Conservation (phyloP, 228 moss, liverwort and hornwort species). For the Sphagnum magellanicum region DNA sequence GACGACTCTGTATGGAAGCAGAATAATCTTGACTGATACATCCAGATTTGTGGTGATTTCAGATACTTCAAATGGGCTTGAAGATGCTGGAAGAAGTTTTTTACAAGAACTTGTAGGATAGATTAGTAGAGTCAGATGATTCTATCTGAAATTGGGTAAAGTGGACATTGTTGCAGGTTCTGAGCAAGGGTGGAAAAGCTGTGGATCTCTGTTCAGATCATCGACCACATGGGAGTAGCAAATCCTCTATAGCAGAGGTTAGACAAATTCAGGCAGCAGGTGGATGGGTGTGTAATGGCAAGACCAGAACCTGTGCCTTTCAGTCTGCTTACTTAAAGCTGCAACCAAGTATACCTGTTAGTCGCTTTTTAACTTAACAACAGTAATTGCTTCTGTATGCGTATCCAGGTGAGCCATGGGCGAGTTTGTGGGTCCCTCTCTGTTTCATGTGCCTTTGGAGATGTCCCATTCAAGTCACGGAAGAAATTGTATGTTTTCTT, state of each 20-base stretch:
- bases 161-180: constrained; percentile 35
- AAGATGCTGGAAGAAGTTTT: too few species aligned
- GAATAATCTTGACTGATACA: too few species aligned
- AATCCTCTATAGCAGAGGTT: constrained; percentile 56
- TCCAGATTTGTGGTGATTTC: too few species aligned
- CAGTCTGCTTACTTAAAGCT: background rate
- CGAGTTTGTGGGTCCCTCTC: constrained; percentile 80
- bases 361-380: too few species aligned
- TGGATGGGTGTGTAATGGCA: constrained; percentile 70
- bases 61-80: too few species aligned
- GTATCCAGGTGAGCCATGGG: constrained; percentile 67
- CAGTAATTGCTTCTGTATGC: background rate
- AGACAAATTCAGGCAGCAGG: constrained; percentile 79
- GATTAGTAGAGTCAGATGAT: too few species aligned
- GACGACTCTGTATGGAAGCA: too few species aligned
- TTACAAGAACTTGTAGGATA: too few species aligned
- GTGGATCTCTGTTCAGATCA: constrained; percentile 76
- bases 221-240: constrained; percentile 72
- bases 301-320: background rate
- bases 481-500: constrained; percentile 52
- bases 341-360: too few species aligned
- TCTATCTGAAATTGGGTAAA: too few species aligned
- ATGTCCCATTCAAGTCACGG: constrained; percentile 61
- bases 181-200: constrained; percentile 74
- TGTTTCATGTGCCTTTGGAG: constrained; percentile 88